Evolutionary conservation across 768 basidiomycete genomes (phyloP).

Genomic region (Sporobolomyces pararoseus): DNA sequence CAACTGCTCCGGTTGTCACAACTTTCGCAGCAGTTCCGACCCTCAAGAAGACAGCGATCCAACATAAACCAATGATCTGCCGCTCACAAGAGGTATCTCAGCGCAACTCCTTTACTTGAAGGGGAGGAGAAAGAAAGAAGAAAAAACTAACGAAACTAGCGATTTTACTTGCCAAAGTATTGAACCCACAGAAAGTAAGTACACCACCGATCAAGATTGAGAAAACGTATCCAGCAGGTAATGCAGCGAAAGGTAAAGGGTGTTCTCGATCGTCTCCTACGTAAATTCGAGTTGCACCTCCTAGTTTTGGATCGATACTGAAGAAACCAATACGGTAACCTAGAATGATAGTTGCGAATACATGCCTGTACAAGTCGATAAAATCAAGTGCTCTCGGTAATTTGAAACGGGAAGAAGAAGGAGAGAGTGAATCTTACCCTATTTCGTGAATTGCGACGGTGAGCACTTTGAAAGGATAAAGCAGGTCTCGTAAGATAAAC

Average conservation of each 20-base stretch:
- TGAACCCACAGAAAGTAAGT: conserved; percentile 40
- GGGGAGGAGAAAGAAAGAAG: not conserved
- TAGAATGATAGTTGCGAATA: conserved; percentile 29
- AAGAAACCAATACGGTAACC: conserved; percentile 31
- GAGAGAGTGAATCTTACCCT: conserved; percentile 13
- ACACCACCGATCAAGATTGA: conserved; percentile 36
- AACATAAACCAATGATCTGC: conserved; percentile 28
- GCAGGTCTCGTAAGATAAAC: conserved; percentile 36
- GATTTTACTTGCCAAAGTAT: conserved; percentile 43
- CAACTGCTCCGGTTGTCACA: conserved; percentile 15
- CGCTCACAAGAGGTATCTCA: not conserved
- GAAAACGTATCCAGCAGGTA: conserved; percentile 32
- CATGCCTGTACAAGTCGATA: conserved; percentile 38
- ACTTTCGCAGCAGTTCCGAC: conserved; percentile 3
- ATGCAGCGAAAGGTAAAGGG: conserved; percentile 13
- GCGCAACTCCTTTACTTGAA: not conserved
- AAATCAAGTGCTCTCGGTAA: too few relatives aligned
- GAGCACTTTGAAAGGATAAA: conserved; percentile 42
- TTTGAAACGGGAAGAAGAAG: not conserved
- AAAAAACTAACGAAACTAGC: conserved; percentile 31
- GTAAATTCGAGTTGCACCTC: conserved; percentile 28
- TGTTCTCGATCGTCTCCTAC: conserved; percentile 13
- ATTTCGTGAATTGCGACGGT: conserved; percentile 38
- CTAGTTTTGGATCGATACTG: conserved; percentile 35
- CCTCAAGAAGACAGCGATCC: conserved; percentile 26